Evolutionary conservation across 2,329 filamentous ascomycete genomes (phyloP).

Genomic region (Shiraia sp.): DNA sequence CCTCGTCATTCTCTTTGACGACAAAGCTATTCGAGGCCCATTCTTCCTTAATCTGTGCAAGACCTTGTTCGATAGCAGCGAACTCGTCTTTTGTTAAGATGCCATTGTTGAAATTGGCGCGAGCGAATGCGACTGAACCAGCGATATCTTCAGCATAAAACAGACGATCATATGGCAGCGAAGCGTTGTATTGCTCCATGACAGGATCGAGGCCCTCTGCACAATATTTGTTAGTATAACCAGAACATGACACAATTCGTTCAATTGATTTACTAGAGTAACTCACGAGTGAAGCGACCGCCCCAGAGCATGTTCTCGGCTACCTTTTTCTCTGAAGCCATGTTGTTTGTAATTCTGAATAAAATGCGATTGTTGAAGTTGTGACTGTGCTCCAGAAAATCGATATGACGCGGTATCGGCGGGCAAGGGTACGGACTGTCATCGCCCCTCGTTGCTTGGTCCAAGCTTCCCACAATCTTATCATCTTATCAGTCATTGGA

Average conservation of each 20-base stretch:
- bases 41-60: conserved; percentile 60
- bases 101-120: conserved; percentile 74
- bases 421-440: too few species aligned
- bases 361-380: conserved; percentile 3
- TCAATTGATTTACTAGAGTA: conserved; percentile 7
- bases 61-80: conserved; percentile 70
- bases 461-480: too few species aligned
- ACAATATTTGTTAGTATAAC: conserved; percentile 12
- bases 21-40: conserved; percentile 53
- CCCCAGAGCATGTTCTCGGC: conserved; percentile 47
- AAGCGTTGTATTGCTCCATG: conserved; percentile 84
- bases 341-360: conserved; percentile 13
- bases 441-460: too few species aligned
- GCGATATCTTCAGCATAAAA: conserved; percentile 81
- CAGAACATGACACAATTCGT: background rate
- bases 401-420: too few species aligned
- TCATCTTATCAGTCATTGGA: too few species aligned
- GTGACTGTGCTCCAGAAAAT: conserved; percentile 21
- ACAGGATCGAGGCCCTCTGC: conserved; percentile 79
- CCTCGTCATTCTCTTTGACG: conserved; percentile 55
- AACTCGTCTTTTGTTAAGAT: conserved; percentile 78
- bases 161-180: conserved; percentile 75
- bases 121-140: conserved; percentile 79
- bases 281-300: conserved; percentile 41
- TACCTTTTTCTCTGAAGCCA: conserved; percentile 41